A percentile compares a stretch with the other conserved stretches of the same genome.
Evolutionary conservation across 1,284 basidiomycete species (phyloP).

Genomic region (Boletellus deceptivus): DNA sequence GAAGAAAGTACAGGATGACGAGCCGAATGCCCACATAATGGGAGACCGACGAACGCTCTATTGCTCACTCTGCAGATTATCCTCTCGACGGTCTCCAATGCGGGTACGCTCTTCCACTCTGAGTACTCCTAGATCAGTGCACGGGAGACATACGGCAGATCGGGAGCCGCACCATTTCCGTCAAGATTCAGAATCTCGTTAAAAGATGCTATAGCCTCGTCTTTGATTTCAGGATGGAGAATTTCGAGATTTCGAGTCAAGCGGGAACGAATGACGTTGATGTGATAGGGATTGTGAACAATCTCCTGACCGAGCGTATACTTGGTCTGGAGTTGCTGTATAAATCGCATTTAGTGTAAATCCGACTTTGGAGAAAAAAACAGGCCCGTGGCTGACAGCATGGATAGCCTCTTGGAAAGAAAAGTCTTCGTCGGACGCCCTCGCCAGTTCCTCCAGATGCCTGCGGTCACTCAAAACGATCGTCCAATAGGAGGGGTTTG

Average conservation of each 20-base stretch:
- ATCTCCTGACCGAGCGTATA: slow-evolving; percentile 30
- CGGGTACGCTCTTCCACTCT: slow-evolving; percentile 34
- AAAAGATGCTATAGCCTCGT: slow-evolving; percentile 35
- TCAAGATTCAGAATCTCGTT: slow-evolving; percentile 20
- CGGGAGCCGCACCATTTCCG: slow-evolving; percentile 11
- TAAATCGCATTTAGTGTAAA: background rate
- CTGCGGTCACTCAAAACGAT: slow-evolving; percentile 37
- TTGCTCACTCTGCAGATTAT: slow-evolving; percentile 36
- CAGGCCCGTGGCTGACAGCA: slow-evolving; percentile 29
- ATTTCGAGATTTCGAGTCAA: slow-evolving; percentile 33
- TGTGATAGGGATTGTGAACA: slow-evolving; percentile 29
- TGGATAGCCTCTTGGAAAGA: slow-evolving; percentile 35
- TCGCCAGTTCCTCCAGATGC: slow-evolving; percentile 43
- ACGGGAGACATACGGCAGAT: background rate
- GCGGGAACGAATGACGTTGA: slow-evolving; percentile 19
- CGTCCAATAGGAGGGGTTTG: slow-evolving; percentile 38
- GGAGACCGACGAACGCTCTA: slow-evolving; percentile 41
- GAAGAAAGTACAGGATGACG: background rate
- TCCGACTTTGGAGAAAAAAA: background rate
- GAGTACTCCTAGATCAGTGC: background rate
- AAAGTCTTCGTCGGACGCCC: slow-evolving; percentile 38
- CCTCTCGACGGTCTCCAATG: slow-evolving; percentile 14
- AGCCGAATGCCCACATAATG: slow-evolving; percentile 33
- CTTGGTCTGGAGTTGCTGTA: slow-evolving; percentile 20
- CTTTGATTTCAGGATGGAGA: slow-evolving; percentile 28